Percentiles rank a stretch among this genome's conserved stretches.
Conservation (phyloP, 345 rosid genomes). For the Hevea brasiliensis region DNA sequence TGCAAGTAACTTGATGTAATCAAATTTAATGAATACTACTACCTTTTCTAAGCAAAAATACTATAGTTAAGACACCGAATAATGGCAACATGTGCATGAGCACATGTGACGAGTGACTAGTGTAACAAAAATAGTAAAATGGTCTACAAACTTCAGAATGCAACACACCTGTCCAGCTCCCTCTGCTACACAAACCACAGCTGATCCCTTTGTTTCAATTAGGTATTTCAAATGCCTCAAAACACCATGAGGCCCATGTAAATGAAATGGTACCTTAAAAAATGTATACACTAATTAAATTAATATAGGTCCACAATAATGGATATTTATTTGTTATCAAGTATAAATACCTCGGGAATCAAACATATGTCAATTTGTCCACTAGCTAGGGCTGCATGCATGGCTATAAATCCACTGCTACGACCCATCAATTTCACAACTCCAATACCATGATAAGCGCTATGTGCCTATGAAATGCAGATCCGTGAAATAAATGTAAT, state of each 20-base stretch:
- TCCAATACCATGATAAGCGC: conserved; percentile 97
- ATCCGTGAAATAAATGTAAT: conserved; percentile 1
- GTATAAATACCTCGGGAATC: conserved; percentile 84
- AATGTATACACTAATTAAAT: conserved; percentile 17
- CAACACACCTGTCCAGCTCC: conserved; percentile 94
- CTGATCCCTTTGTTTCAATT: conserved; percentile 92
- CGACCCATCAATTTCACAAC: conserved; percentile 99
- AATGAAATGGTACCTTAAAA: conserved; percentile 71
- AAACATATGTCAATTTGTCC: conserved; percentile 96
- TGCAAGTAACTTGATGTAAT: neutral
- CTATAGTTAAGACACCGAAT: neutral
- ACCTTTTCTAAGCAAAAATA: neutral
- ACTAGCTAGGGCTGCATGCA: conserved; percentile 97
- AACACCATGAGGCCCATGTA: conserved; percentile 92
- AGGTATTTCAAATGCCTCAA: conserved; percentile 83
- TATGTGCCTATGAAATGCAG: conserved; percentile 58
- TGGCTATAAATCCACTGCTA: conserved; percentile 92
- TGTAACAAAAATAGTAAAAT: neutral
- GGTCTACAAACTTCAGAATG: neutral
- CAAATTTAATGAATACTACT: neutral
- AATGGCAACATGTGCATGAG: neutral
- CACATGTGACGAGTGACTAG: neutral
- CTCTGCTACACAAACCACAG: conserved; percentile 96
- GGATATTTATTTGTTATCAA: neutral
- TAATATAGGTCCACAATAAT: neutral